Percentiles rank a stretch among this genome's conserved stretches.
Evolutionary conservation across 345 rosid genomes (phyloP).

Genomic region (Geranium rotundifolium): DNA sequence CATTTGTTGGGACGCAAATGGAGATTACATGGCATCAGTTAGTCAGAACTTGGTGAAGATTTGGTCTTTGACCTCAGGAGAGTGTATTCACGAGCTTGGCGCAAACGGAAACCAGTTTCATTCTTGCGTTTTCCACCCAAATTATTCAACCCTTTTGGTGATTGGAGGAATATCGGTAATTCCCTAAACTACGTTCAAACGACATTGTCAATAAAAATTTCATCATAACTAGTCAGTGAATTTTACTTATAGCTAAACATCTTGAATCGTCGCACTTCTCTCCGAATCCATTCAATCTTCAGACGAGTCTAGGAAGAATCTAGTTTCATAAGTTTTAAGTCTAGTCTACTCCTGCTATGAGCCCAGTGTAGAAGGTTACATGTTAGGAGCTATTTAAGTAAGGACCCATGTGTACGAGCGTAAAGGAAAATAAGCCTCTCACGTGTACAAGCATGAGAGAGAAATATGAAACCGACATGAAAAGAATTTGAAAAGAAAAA

Average conservation of each 20-base stretch:
- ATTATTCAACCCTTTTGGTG: slow-evolving; percentile 37
- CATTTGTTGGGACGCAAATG: slow-evolving; percentile 52
- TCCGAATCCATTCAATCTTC: background rate
- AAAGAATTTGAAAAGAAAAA: too few relatives aligned
- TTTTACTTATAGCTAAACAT: too few relatives aligned
- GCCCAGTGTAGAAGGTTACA: too few relatives aligned
- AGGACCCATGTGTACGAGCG: too few relatives aligned
- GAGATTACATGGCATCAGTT: slow-evolving; percentile 61
- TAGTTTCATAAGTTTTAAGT: background rate
- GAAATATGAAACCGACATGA: too few relatives aligned
- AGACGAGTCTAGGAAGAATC: background rate
- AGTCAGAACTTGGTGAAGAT: slow-evolving; percentile 49
- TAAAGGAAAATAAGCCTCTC: too few relatives aligned
- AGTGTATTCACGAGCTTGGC: slow-evolving; percentile 48
- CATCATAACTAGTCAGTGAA: too few relatives aligned
- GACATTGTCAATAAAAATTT: too few relatives aligned
- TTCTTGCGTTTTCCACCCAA: slow-evolving; percentile 64
- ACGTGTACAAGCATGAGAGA: too few relatives aligned
- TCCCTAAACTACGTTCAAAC: background rate
- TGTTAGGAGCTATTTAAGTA: too few relatives aligned
- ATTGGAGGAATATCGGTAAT: slow-evolving; percentile 47
- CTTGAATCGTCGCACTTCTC: background rate
- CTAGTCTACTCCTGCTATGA: too few relatives aligned
- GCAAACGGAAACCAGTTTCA: slow-evolving; percentile 42
- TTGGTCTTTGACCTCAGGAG: slow-evolving; percentile 51